These are phyloP conservation scores for Botryotinia narcissicola DNA, from an alignment of 2,329 filamentous ascomycete genomes.

Conservation along the genomic window DNA sequence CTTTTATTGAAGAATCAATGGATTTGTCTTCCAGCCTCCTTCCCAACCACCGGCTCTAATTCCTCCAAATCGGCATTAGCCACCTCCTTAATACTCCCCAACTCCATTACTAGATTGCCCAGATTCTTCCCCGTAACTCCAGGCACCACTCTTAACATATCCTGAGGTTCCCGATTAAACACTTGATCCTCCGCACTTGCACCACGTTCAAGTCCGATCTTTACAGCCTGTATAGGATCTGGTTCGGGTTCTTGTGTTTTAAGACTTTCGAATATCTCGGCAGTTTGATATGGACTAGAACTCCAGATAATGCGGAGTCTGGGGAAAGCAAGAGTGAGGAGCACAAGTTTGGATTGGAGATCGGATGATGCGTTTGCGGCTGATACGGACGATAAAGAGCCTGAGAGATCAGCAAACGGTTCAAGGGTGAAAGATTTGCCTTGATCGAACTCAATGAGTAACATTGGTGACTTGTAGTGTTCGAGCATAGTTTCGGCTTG, in stretches of 20 bases:
- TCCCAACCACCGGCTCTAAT: slow-evolving; percentile 72
- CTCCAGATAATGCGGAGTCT: slow-evolving; percentile 91
- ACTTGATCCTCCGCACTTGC: slow-evolving; percentile 63
- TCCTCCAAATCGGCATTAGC: slow-evolving; percentile 80
- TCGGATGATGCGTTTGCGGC: slow-evolving; percentile 64
- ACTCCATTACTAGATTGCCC: slow-evolving; percentile 66
- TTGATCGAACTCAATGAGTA: slow-evolving; percentile 96
- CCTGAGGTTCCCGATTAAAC: slow-evolving; percentile 83
- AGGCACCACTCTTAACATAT: slow-evolving; percentile 83
- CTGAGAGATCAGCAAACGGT: slow-evolving; percentile 66
- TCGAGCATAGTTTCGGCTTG: slow-evolving; percentile 94
- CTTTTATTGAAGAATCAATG: slow-evolving; percentile 70
- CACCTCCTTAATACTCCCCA: slow-evolving; percentile 75
- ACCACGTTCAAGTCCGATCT: slow-evolving; percentile 70
- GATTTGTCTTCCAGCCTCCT: slow-evolving; percentile 73
- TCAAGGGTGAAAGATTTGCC: slow-evolving; percentile 96
- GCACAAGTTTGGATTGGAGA: slow-evolving; percentile 85
- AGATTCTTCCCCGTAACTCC: slow-evolving; percentile 81
- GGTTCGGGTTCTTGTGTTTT: slow-evolving; percentile 90
- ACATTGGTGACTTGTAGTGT: slow-evolving; percentile 84
- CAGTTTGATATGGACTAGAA: slow-evolving; percentile 88
- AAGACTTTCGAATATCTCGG: slow-evolving; percentile 91
- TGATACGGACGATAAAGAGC: slow-evolving; percentile 61
- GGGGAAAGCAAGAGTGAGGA: slow-evolving; percentile 89
- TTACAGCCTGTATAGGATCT: slow-evolving; percentile 82